phyloP scores from a whole-genome alignment of 2,329 filamentous ascomycete species.

The Volutella citrinella region DNA sequence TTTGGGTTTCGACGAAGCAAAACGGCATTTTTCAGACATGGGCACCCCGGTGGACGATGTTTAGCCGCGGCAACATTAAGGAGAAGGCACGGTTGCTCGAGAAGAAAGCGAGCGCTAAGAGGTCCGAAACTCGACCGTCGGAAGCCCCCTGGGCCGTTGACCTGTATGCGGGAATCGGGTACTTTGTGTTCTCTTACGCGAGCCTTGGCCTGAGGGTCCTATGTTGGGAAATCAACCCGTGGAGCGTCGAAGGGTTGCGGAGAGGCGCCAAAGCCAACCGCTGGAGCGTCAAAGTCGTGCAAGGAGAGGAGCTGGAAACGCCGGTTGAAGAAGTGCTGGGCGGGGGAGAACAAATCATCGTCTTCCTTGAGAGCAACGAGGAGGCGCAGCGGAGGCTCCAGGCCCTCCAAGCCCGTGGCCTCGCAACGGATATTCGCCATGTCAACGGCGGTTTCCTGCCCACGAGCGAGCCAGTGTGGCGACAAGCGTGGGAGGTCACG shows the following conservation, averaged over 20 bases:
- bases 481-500: constrained; percentile 45
- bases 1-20: constrained; percentile 79
- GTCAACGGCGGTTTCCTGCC: constrained; percentile 65
- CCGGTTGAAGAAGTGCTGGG: constrained; percentile 36
- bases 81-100: constrained; percentile 77
- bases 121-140: neutral
- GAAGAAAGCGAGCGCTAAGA: constrained; percentile 33
- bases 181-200: constrained; percentile 85
- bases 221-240: constrained; percentile 88
- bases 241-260: constrained; percentile 79
- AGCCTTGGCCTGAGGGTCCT: constrained; percentile 69
- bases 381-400: constrained; percentile 44
- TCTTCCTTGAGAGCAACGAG: constrained; percentile 68
- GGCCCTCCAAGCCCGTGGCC: constrained; percentile 33
- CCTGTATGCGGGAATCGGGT: constrained; percentile 89
- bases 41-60: constrained; percentile 92
- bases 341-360: constrained; percentile 54
- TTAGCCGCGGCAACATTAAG: constrained; percentile 83
- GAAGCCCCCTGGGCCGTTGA: constrained; percentile 61
- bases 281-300: constrained; percentile 59
- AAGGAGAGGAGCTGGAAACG: constrained; percentile 34
- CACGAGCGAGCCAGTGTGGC: constrained; percentile 53
- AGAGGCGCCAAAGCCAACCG: constrained; percentile 70
- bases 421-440: constrained; percentile 45
- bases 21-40: constrained; percentile 80